A percentile compares a stretch with the other conserved stretches of the same genome.
phyloP scores from a whole-genome alignment of 148 eudicot species.

The Silene latifolia region DNA sequence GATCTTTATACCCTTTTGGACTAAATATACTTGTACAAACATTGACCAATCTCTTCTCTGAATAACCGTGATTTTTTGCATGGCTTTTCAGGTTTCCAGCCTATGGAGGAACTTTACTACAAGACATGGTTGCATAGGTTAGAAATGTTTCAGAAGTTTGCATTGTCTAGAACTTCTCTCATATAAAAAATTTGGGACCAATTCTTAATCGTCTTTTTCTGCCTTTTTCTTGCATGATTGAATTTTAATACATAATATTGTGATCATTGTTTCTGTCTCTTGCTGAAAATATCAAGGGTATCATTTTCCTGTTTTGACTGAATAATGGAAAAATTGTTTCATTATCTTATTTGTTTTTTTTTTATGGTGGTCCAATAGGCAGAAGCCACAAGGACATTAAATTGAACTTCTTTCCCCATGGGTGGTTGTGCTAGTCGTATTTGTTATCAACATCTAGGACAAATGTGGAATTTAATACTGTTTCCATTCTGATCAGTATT shows the following conservation, averaged over 20 bases:
- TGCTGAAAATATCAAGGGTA: not conserved
- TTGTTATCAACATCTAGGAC: not conserved
- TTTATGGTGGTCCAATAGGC: not conserved
- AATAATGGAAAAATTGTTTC: too few species aligned
- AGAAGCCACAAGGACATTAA: too few species aligned
- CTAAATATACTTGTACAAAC: not conserved
- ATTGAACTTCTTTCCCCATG: not conserved
- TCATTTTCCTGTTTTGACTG: not conserved
- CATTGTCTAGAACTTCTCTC: not conserved
- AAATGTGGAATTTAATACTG: not conserved
- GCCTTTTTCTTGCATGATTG: not conserved
- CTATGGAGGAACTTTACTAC: constrained; percentile 78
- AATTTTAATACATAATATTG: not conserved
- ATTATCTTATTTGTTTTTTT: not conserved
- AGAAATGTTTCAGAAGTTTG: constrained; percentile 1
- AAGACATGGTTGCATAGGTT: constrained; percentile 95
- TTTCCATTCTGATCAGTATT: not conserved
- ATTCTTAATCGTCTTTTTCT: not conserved
- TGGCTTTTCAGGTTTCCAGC: constrained; percentile 63
- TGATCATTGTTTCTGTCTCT: not conserved
- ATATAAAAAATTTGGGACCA: too few species aligned
- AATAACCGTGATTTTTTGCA: constrained; percentile 4
- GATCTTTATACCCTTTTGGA: too few species aligned
- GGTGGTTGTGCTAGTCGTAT: not conserved
- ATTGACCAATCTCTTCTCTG: not conserved